Evolutionary conservation across 1,139 yeast species (phyloP).

Genomic region (Entelexis paramagnoliae): DNA sequence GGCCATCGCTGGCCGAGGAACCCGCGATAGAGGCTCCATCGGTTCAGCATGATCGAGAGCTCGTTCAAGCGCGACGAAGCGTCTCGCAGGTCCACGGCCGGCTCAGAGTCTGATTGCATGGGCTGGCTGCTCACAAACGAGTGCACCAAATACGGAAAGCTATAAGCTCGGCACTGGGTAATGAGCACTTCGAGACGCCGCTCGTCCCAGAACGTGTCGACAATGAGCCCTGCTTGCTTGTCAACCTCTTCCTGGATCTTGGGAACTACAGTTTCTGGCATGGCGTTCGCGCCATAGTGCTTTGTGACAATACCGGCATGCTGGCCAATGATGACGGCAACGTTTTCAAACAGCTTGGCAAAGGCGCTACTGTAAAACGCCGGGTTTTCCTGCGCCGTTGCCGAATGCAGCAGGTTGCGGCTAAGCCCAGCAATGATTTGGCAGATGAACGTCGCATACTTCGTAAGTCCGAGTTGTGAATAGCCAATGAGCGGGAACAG

Average conservation of each 20-base stretch:
- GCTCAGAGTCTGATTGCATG: constrained; percentile 21
- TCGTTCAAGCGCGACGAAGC: constrained; percentile 56
- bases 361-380: constrained; percentile 57
- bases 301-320: constrained; percentile 69
- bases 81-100: constrained; percentile 36
- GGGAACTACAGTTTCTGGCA: constrained; percentile 52
- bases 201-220: constrained; percentile 76
- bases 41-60: constrained; percentile 62
- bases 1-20: constrained; percentile 43
- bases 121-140: constrained; percentile 26
- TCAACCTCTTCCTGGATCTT: constrained; percentile 81
- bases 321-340: constrained; percentile 74
- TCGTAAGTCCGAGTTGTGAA: constrained; percentile 58
- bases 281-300: constrained; percentile 59
- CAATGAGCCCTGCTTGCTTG: constrained; percentile 75
- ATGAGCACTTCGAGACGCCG: constrained; percentile 49
- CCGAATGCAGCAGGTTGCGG: constrained; percentile 44
- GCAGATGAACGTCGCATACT: constrained; percentile 79
- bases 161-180: constrained; percentile 48
- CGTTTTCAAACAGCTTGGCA: constrained; percentile 69
- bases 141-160: constrained; percentile 30
- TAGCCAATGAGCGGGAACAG: constrained; percentile 78
- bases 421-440: constrained; percentile 73
- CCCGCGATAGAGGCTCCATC: constrained; percentile 77
- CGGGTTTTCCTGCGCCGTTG: constrained; percentile 24